Percentiles rank a stretch among this genome's conserved stretches.
These are phyloP conservation scores for Keithomyces neogunnii DNA, from an alignment of 2,329 filamentous ascomycete species.

Conservation along the genomic window DNA sequence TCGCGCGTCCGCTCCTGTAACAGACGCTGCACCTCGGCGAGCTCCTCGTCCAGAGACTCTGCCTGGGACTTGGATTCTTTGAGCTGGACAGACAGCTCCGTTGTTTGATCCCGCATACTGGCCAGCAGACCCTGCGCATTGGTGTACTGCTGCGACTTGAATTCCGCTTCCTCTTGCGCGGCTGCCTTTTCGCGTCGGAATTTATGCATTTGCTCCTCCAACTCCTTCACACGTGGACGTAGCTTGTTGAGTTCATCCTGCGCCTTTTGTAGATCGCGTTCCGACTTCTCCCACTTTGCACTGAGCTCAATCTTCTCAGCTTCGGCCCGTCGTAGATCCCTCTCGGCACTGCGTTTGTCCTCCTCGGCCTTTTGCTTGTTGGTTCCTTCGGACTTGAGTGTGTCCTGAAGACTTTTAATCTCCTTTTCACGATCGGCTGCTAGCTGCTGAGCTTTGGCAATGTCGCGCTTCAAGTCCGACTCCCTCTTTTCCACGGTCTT, in stretches of 20 bases:
- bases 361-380: conserved; percentile 70
- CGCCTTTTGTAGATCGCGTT: conserved; percentile 59
- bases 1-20: conserved; percentile 84
- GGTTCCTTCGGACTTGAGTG: conserved; percentile 65
- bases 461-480: conserved; percentile 69
- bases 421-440: conserved; percentile 69
- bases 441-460: conserved; percentile 60
- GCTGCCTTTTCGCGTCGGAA: conserved; percentile 58
- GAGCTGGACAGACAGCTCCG: conserved; percentile 82
- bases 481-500: conserved; percentile 73
- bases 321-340: conserved; percentile 71
- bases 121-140: conserved; percentile 79
- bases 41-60: conserved; percentile 85
- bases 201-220: conserved; percentile 66
- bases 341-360: conserved; percentile 61
- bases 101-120: conserved; percentile 87
- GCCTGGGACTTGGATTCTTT: conserved; percentile 78
- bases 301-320: conserved; percentile 70
- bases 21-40: conserved; percentile 78
- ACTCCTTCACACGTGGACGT: conserved; percentile 50
- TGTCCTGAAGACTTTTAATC: conserved; percentile 69
- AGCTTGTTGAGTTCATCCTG: conserved; percentile 67
- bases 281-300: conserved; percentile 62
- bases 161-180: conserved; percentile 69
- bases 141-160: conserved; percentile 78